Conservation (phyloP, 257 asterid species). For the Salvia splendens region DNA sequence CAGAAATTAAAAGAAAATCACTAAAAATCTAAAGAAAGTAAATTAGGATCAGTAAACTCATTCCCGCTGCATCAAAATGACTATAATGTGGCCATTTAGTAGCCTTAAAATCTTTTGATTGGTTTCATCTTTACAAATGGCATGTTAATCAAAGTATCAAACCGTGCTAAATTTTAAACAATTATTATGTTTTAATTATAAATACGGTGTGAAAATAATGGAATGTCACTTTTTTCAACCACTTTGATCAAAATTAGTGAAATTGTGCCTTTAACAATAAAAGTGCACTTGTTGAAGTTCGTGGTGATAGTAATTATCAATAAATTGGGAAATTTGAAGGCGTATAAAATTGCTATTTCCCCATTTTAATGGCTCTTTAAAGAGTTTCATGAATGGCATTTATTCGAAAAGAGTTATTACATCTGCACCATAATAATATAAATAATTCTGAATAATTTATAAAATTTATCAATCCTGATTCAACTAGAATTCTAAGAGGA, state of each 20-base stretch:
- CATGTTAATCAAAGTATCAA: too few species aligned
- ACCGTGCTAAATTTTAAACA: neutral
- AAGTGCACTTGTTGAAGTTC: constrained; percentile 19
- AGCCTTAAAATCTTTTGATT: too few species aligned
- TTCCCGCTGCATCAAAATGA: too few species aligned
- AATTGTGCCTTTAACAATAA: constrained; percentile 19
- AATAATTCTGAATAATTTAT: neutral
- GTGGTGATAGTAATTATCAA: constrained; percentile 16
- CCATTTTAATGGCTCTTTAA: constrained; percentile 17
- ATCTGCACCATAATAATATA: neutral
- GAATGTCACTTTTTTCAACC: constrained; percentile 24
- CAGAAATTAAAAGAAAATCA: too few species aligned
- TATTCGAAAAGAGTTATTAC: neutral
- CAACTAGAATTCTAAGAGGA: constrained; percentile 13
- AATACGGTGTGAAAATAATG: neutral
- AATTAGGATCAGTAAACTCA: too few species aligned
- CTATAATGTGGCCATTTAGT: too few species aligned
- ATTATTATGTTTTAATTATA: constrained; percentile 3
- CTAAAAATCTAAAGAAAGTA: too few species aligned
- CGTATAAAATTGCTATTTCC: neutral
- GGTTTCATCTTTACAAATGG: too few species aligned
- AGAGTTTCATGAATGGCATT: constrained; percentile 23
- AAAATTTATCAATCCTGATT: neutral
- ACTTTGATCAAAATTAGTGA: constrained; percentile 27
- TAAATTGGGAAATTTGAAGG: constrained; percentile 21